Conservation (phyloP, 2,329 filamentous ascomycete genomes). For the Penicillium expansum region DNA sequence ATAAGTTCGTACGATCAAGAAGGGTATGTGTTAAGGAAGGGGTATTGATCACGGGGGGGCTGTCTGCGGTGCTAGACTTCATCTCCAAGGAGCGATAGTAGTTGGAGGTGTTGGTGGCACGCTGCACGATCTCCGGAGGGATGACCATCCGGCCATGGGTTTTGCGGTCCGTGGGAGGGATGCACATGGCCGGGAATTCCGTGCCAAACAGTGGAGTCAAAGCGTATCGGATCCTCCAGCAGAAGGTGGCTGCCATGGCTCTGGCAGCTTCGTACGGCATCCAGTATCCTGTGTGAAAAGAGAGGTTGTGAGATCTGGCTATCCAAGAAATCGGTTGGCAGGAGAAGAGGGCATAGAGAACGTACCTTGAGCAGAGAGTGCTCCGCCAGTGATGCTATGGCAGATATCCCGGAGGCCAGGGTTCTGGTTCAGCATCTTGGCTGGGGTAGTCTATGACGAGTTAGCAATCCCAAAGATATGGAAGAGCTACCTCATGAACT, state of each 20-base stretch:
- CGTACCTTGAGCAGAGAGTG: conserved; percentile 82
- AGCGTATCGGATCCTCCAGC: conserved; percentile 75
- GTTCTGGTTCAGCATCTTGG: conserved; percentile 76
- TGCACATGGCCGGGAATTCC: conserved; percentile 71
- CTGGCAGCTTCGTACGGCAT: conserved; percentile 85
- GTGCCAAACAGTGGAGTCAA: conserved; percentile 88
- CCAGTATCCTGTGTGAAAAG: conserved; percentile 73
- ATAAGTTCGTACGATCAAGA: not conserved
- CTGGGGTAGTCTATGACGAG: conserved; percentile 70
- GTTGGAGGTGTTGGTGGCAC: conserved; percentile 46
- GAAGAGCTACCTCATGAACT: conserved; percentile 18
- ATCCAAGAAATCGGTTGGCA: conserved; percentile 5
- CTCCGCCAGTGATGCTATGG: conserved; percentile 91
- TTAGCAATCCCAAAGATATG: not conserved
- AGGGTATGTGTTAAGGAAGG: conserved; percentile 21
- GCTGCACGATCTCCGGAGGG: conserved; percentile 53
- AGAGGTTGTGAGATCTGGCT: not conserved
- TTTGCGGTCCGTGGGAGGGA: conserved; percentile 57
- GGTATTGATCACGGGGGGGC: not conserved
- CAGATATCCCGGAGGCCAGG: conserved; percentile 82
- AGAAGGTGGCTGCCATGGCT: conserved; percentile 87
- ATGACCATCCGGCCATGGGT: conserved; percentile 68
- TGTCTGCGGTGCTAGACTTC: not conserved
- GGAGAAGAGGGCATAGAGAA: not conserved
- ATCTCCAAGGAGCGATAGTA: conserved; percentile 35